A percentile compares a stretch with the other conserved stretches of the same genome.
These are phyloP conservation scores for Scedosporium boydii DNA, from an alignment of 2,329 filamentous ascomycete genomes.

Conservation along the genomic window DNA sequence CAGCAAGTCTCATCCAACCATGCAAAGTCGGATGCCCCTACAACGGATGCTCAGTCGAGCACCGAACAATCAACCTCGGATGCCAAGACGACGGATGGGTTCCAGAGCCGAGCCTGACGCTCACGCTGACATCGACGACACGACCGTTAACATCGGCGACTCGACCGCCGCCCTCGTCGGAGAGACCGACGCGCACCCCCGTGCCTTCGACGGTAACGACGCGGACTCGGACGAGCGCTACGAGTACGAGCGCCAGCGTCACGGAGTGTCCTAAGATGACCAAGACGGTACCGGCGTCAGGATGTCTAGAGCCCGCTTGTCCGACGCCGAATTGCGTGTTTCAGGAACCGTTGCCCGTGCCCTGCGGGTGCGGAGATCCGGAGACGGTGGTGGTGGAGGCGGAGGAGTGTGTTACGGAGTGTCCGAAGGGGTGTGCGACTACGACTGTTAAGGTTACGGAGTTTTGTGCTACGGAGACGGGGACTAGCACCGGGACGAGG, in stretches of 20 bases:
- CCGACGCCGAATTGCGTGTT: neutral
- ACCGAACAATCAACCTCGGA: neutral
- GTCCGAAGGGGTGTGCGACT: neutral
- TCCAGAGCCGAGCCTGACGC: neutral
- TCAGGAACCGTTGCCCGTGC: constrained; percentile 1
- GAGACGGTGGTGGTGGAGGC: constrained; percentile 4
- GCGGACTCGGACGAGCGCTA: neutral
- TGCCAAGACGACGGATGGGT: neutral
- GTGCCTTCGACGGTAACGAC: neutral
- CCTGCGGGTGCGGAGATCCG: neutral
- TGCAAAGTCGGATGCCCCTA: neutral
- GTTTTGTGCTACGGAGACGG: neutral
- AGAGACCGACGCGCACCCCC: neutral
- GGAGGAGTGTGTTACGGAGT: constrained; percentile 1
- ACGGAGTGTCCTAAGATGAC: constrained; percentile 1
- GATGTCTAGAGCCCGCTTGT: neutral
- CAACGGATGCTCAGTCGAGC: neutral
- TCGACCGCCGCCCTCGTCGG: neutral
- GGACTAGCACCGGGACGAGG: neutral
- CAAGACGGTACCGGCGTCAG: neutral
- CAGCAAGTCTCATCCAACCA: constrained; percentile 1
- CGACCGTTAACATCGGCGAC: neutral
- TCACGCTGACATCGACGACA: neutral
- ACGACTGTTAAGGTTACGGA: neutral
- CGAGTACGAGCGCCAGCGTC: neutral